A percentile compares a stretch with the other conserved stretches of the same genome.
Evolutionary conservation across 352 stramenopile species (phyloP).

Genomic region (Elongisporangium senticosum): DNA sequence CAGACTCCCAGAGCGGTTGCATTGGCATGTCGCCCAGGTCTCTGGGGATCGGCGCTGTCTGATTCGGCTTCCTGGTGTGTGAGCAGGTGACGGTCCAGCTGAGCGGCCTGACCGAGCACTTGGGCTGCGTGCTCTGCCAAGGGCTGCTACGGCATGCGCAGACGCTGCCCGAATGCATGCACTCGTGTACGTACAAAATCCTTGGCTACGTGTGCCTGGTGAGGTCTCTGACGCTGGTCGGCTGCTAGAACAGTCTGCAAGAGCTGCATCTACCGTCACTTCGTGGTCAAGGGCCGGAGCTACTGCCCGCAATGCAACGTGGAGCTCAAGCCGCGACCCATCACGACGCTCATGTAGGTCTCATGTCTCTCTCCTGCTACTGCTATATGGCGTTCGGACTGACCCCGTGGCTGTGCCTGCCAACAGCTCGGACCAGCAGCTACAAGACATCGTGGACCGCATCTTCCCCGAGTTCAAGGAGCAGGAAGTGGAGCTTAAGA

Average conservation of each 20-base stretch:
- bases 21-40: neutral
- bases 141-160: conserved; percentile 71
- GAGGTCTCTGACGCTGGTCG: neutral
- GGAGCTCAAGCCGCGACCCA: conserved; percentile 43
- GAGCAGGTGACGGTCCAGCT: conserved; percentile 45
- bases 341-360: conserved; percentile 59
- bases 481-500: conserved; percentile 36
- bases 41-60: conserved; percentile 1
- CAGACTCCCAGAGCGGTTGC: neutral
- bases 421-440: conserved; percentile 55
- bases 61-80: conserved; percentile 7
- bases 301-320: conserved; percentile 60
- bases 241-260: conserved; percentile 62
- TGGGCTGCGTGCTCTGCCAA: conserved; percentile 61
- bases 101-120: conserved; percentile 47
- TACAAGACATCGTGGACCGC: conserved; percentile 69
- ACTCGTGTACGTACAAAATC: conserved; percentile 54
- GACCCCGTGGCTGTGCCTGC: neutral
- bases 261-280: conserved; percentile 79
- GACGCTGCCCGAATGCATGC: conserved; percentile 77
- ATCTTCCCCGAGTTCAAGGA: conserved; percentile 68
- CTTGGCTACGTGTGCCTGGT: neutral
- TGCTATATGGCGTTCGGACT: neutral
- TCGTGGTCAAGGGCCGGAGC: conserved; percentile 51
- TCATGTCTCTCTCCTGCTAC: too few species aligned